These are phyloP conservation scores for Entrophospora sp. DNA, from an alignment of 192 early-diverging fungal genomes.

Conservation along the genomic window DNA sequence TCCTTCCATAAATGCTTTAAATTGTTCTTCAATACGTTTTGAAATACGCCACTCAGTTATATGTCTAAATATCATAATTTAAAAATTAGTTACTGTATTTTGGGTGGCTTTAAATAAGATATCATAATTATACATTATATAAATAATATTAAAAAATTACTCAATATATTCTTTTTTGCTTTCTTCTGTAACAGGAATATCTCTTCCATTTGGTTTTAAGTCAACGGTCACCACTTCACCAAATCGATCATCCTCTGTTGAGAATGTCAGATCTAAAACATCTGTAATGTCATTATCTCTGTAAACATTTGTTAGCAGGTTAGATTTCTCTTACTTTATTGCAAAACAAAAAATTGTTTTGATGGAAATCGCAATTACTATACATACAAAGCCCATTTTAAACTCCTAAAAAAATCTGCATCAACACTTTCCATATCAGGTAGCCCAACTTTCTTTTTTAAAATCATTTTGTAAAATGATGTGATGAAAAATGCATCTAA, in stretches of 20 bases:
- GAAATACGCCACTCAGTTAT: constrained; percentile 84
- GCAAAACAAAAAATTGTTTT: no score
- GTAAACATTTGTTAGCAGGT: no score
- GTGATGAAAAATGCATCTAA: constrained; percentile 94
- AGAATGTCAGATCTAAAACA: constrained; percentile 80
- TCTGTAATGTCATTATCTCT: constrained; percentile 84
- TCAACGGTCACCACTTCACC: constrained; percentile 84
- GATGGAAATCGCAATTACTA: no score
- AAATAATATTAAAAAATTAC: constrained; percentile 28
- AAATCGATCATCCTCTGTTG: constrained; percentile 91
- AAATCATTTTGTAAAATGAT: constrained; percentile 94
- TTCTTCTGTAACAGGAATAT: constrained; percentile 91
- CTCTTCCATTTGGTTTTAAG: constrained; percentile 76
- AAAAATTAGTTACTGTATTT: neutral
- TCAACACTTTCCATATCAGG: constrained; percentile 95
- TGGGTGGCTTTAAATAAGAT: no score
- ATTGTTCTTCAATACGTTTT: constrained; percentile 91
- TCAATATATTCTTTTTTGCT: constrained; percentile 96
- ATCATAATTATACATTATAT: no score
- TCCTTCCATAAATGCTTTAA: constrained; percentile 88
- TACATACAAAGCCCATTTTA: constrained; percentile 86
- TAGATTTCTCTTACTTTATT: no score
- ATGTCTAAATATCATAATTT: constrained; percentile 28
- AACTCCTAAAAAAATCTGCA: constrained; percentile 80
- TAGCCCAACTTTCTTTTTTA: constrained; percentile 80